Percentiles rank a stretch among this genome's conserved stretches.
phyloP scores from a whole-genome alignment of 1,284 basidiomycete genomes.

The Trametes pubescens region DNA sequence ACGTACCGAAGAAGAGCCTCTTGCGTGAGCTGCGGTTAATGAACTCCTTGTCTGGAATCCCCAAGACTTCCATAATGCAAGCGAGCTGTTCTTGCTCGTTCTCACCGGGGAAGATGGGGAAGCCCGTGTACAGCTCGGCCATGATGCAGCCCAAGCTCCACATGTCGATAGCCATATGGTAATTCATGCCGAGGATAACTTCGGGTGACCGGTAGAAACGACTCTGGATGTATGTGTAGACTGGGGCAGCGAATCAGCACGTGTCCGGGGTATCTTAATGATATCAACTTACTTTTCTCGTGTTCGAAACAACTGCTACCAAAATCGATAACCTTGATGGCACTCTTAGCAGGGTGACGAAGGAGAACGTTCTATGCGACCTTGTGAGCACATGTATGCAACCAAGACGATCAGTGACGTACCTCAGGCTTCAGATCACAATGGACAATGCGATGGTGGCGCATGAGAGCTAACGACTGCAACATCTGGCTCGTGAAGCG shows the following conservation, averaged over 20 bases:
- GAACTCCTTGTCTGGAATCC: slow-evolving; percentile 94
- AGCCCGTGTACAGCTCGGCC: slow-evolving; percentile 98
- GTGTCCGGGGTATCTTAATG: neutral
- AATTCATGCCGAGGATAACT: slow-evolving; percentile 93
- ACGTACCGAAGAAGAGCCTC: slow-evolving; percentile 94
- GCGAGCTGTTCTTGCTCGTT: slow-evolving; percentile 99
- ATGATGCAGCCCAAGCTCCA: slow-evolving; percentile 99
- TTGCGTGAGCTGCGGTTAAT: slow-evolving; percentile 94
- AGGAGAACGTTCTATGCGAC: slow-evolving; percentile 87
- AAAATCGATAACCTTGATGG: slow-evolving; percentile 99
- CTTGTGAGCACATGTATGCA: slow-evolving; percentile 10
- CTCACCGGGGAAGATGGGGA: slow-evolving; percentile 99
- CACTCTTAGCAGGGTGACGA: slow-evolving; percentile 94
- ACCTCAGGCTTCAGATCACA: slow-evolving; percentile 99
- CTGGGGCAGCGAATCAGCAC: slow-evolving; percentile 52
- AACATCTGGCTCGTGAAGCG: slow-evolving; percentile 98
- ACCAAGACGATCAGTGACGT: slow-evolving; percentile 32
- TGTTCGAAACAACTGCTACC: slow-evolving; percentile 98
- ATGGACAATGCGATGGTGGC: slow-evolving; percentile 98
- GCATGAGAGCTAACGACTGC: slow-evolving; percentile 89
- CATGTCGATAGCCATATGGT: slow-evolving; percentile 97
- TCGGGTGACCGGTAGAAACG: slow-evolving; percentile 98
- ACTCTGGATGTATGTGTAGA: slow-evolving; percentile 97
- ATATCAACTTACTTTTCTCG: slow-evolving; percentile 88
- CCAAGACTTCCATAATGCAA: slow-evolving; percentile 99